A percentile compares a stretch with the other conserved stretches of the same genome.
These are phyloP conservation scores for Xylaria telfairii DNA, from an alignment of 495 filamentous ascomycete genomes.

Conservation along the genomic window DNA sequence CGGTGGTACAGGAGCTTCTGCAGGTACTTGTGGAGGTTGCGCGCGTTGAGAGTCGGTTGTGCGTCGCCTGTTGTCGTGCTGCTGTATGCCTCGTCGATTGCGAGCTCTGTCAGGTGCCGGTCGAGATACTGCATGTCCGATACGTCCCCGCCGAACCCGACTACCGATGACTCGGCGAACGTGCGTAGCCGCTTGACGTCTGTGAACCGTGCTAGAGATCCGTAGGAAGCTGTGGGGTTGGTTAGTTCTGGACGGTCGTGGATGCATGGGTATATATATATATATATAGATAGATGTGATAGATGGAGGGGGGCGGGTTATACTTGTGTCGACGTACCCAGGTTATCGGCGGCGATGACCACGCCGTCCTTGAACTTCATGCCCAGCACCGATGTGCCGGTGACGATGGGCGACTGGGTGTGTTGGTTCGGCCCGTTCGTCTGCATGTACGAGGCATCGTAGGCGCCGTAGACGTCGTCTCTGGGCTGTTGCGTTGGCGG, in stretches of 20 bases:
- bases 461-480: constrained; percentile 93
- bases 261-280: constrained; percentile 3
- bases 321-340: constrained; percentile 68
- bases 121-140: constrained; percentile 98
- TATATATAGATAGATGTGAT: not conserved
- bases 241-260: not conserved
- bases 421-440: constrained; percentile 72
- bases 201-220: constrained; percentile 94
- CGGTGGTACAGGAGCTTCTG: constrained; percentile 93
- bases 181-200: constrained; percentile 88
- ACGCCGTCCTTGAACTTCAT: constrained; percentile 96
- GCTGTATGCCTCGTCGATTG: constrained; percentile 86
- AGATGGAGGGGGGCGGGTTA: constrained; percentile 1
- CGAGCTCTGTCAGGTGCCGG: constrained; percentile 83
- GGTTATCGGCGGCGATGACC: constrained; percentile 94
- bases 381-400: constrained; percentile 92
- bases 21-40: constrained; percentile 94
- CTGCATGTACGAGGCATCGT: constrained; percentile 84
- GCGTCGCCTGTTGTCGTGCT: constrained; percentile 41
- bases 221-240: constrained; percentile 82
- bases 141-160: constrained; percentile 93
- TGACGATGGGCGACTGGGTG: constrained; percentile 90
- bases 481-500: constrained; percentile 67
- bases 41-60: constrained; percentile 72
- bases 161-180: constrained; percentile 77